A percentile compares a stretch with the other conserved stretches of the same genome.
These are phyloP conservation scores for Leptographium procerum DNA, from an alignment of 2,329 filamentous ascomycete genomes.

Conservation along the genomic window DNA sequence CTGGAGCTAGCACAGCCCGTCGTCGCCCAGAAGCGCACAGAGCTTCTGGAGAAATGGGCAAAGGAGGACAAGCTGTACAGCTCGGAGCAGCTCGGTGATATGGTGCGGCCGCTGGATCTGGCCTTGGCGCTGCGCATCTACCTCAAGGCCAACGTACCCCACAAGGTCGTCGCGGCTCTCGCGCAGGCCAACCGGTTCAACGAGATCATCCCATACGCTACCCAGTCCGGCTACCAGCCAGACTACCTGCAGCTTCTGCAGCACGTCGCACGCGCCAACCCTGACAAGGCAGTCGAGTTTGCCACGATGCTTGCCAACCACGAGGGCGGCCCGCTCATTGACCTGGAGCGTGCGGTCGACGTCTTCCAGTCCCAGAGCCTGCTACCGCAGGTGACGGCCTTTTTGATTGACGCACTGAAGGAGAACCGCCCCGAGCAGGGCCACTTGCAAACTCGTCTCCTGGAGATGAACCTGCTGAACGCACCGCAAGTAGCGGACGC, in stretches of 20 bases:
- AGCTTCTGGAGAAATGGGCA: constrained; percentile 96
- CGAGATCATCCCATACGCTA: constrained; percentile 85
- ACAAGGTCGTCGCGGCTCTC: constrained; percentile 91
- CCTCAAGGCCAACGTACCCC: constrained; percentile 75
- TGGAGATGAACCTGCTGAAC: constrained; percentile 97
- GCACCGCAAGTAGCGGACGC: constrained; percentile 96
- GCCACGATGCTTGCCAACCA: constrained; percentile 85
- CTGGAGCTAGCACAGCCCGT: constrained; percentile 89
- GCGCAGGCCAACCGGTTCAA: constrained; percentile 96
- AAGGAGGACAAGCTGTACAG: constrained; percentile 91
- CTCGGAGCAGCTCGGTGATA: constrained; percentile 92
- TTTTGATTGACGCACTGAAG: constrained; percentile 88
- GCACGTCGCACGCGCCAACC: constrained; percentile 82
- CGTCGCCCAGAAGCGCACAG: constrained; percentile 84
- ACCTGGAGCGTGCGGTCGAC: constrained; percentile 89
- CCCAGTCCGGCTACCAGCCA: constrained; percentile 78
- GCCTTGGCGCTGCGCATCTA: constrained; percentile 83
- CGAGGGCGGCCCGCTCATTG: constrained; percentile 75
- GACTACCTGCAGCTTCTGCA: constrained; percentile 88
- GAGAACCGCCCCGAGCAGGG: constrained; percentile 91
- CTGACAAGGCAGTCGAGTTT: constrained; percentile 91
- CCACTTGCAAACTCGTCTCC: constrained; percentile 80
- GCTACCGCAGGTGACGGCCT: constrained; percentile 96
- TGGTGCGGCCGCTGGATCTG: constrained; percentile 81
- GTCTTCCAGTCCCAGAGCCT: constrained; percentile 97